These are phyloP conservation scores for Lactarius indigo DNA, from an alignment of 768 basidiomycete genomes.

Conservation along the genomic window DNA sequence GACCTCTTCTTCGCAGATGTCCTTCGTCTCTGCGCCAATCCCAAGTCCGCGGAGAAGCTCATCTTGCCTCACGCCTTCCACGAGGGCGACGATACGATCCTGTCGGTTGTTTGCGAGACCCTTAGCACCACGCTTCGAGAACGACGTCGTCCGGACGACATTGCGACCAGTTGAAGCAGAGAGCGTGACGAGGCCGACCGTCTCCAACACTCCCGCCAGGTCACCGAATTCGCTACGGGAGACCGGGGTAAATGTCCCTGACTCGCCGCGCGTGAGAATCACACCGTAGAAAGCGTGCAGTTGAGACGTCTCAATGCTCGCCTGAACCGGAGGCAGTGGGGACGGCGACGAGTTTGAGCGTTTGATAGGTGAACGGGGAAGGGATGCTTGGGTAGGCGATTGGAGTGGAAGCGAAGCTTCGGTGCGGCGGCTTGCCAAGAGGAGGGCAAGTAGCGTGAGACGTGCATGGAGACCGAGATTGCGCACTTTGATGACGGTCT, in stretches of 20 bases:
- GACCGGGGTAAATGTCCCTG: constrained; percentile 56
- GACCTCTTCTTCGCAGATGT: constrained; percentile 49
- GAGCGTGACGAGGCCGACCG: constrained; percentile 57
- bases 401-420: constrained; percentile 49
- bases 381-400: constrained; percentile 31
- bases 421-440: constrained; percentile 61
- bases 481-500: constrained; percentile 61
- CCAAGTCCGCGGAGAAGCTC: constrained; percentile 73
- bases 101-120: constrained; percentile 20
- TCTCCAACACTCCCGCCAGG: constrained; percentile 67
- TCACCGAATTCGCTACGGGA: constrained; percentile 77
- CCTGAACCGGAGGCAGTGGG: constrained; percentile 28
- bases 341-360: constrained; percentile 41
- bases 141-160: constrained; percentile 58
- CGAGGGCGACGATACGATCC: constrained; percentile 49
- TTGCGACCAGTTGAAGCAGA: constrained; percentile 40
- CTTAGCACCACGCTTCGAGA: constrained; percentile 38
- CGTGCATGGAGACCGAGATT: constrained; percentile 73
- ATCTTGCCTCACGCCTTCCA: constrained; percentile 59
- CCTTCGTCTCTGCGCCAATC: constrained; percentile 35
- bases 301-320: constrained; percentile 54
- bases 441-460: constrained; percentile 58
- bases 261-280: constrained; percentile 54
- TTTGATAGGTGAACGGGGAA: constrained; percentile 48
- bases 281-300: constrained; percentile 62